Base-by-base conservation (phyloP, 2,329 filamentous ascomycete species). In the Fusarium bactridioides region DNA sequence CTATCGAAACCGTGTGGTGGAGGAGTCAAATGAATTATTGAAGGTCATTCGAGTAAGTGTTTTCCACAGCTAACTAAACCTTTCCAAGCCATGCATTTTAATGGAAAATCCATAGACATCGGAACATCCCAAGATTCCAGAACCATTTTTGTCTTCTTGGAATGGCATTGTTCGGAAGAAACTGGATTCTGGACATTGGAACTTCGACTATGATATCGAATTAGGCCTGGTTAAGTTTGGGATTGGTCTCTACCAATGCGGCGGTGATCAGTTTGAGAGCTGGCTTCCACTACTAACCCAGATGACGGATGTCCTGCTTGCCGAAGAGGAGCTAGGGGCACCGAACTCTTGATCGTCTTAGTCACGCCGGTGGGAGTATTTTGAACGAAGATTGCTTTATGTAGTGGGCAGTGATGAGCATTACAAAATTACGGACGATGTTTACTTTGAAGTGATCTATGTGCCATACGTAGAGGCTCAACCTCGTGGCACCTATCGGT, bases 321-420 rank as follows among this genome's bases (percentile, higher is more conserved):
- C 23, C 1, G 19, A 27, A 60, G 54, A 31, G 12, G 29, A 31
- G 12, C 16, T 3, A 25, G 48, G 1, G 3, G 9, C 6, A 6
- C 10, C 4, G 13, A 7, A 27, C 1, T 4, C 31, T 11, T 53
- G 23, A 31, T 31, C 10, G 29, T 29, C 13, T 35, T 16, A 9
- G 33, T 15, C 33, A 35, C 7, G 33, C 3, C 33, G 7, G 15
- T 35, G 33, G 33, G 33, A 15, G 15, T 35, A 35, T 35, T 3
- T 35, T 35, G 2, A 31, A 12, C 5, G 4, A n/a, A 16, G 9
- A 29, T 29, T 1, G 7, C 0, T 31, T 31, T 19, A 5, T 7
- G 3, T 18, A 48, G 7, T 31, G 10, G 21, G 8, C 33, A 35
- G 3, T 35, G 33, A 9, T 35, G 33, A 16, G 33, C 15, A 35